phyloP scores from a whole-genome alignment of 305 asterid species.

The Striga hermonthica region DNA sequence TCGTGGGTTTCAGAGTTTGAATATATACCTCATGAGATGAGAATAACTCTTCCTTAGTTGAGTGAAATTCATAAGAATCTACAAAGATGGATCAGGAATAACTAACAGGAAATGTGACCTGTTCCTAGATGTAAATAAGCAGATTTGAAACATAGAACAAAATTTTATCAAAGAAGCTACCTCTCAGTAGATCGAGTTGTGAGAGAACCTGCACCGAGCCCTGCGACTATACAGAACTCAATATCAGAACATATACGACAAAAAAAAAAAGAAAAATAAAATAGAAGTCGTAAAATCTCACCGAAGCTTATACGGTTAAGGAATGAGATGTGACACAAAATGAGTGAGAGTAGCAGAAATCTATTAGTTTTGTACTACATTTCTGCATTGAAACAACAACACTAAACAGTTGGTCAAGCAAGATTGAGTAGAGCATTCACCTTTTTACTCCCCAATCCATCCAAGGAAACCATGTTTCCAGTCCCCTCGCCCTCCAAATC shows the following conservation, averaged over 20 bases:
- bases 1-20: conserved; percentile 18
- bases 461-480: conserved; percentile 35
- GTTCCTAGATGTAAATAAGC: background rate
- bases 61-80: conserved; percentile 37
- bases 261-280: too few species aligned
- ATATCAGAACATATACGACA: background rate
- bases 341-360: too few species aligned
- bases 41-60: conserved; percentile 30
- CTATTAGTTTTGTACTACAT: too few species aligned
- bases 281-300: background rate
- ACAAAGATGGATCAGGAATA: conserved; percentile 30
- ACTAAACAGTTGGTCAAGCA: too few species aligned
- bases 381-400: too few species aligned
- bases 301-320: background rate
- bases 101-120: conserved; percentile 8
- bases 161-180: conserved; percentile 36
- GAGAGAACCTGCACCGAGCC: conserved; percentile 51
- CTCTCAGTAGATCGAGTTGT: conserved; percentile 59
- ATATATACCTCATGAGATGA: conserved; percentile 41
- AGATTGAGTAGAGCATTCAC: conserved; percentile 30
- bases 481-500: conserved; percentile 39
- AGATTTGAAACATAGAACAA: conserved; percentile 14
- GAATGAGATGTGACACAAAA: too few species aligned
- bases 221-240: conserved; percentile 38
- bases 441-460: conserved; percentile 36